phyloP scores from a whole-genome alignment of 2,329 filamentous ascomycete species.

The Alternaria gaisen region DNA sequence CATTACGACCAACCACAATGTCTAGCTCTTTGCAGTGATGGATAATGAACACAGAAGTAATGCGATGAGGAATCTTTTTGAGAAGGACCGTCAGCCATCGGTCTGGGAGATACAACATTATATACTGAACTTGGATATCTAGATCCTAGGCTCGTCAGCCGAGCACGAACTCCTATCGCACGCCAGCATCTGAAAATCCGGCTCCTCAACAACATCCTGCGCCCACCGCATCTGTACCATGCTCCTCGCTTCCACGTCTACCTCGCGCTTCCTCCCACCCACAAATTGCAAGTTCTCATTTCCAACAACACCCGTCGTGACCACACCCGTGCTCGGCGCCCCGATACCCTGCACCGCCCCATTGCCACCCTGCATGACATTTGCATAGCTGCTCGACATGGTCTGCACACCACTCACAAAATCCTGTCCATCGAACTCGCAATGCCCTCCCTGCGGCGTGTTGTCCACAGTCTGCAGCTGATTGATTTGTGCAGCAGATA shows the following conservation, averaged over 20 bases:
- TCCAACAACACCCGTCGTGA: constrained; percentile 60
- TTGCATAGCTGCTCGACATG: constrained; percentile 63
- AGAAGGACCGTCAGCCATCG: background rate
- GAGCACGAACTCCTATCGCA: constrained; percentile 39
- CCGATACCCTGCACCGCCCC: constrained; percentile 61
- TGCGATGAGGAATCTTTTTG: background rate
- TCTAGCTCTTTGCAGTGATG: constrained; percentile 5
- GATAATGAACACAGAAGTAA: background rate
- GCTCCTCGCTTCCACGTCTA: constrained; percentile 20
- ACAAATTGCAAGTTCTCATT: constrained; percentile 59
- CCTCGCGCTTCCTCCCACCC: constrained; percentile 37
- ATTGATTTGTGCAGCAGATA: constrained; percentile 58
- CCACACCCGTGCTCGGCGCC: constrained; percentile 53
- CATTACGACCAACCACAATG: constrained; percentile 37
- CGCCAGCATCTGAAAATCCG: constrained; percentile 30
- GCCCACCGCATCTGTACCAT: constrained; percentile 46
- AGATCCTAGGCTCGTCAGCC: constrained; percentile 11
- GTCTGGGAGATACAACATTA: constrained; percentile 4
- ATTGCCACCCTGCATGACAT: constrained; percentile 63
- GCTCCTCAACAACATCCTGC: constrained; percentile 32
- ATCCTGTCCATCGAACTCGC: constrained; percentile 64
- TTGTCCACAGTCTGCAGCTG: constrained; percentile 66
- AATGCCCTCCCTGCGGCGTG: constrained; percentile 65
- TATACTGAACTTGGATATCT: constrained; percentile 6
- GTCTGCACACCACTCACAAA: constrained; percentile 67